Percentiles rank a stretch among this genome's conserved stretches.
These are phyloP conservation scores for Nicotiana sylvestris DNA, from an alignment of 257 asterid genomes.

Conservation along the genomic window DNA sequence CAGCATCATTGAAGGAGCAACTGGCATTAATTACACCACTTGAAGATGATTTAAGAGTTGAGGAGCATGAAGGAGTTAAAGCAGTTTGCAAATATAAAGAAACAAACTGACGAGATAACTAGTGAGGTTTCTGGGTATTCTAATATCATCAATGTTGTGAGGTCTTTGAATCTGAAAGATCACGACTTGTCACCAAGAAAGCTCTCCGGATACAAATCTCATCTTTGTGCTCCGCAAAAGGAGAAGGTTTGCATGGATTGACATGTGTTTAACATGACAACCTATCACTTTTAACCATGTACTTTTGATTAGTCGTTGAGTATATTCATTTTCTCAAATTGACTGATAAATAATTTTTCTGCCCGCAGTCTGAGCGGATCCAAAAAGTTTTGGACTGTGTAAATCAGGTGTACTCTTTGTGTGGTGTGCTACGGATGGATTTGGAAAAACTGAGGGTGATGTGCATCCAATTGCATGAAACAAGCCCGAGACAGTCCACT, in stretches of 20 bases:
- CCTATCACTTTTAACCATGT: neutral
- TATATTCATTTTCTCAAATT: neutral
- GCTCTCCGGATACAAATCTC: conserved; percentile 11
- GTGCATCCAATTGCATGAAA: conserved; percentile 17
- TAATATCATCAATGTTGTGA: neutral
- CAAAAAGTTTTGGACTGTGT: conserved; percentile 17
- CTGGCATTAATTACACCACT: conserved; percentile 2
- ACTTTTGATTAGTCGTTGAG: neutral
- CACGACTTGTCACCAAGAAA: conserved; percentile 17
- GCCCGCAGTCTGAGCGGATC: conserved; percentile 16
- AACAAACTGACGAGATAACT: conserved; percentile 16
- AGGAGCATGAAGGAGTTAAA: conserved; percentile 7
- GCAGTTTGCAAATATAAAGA: conserved; percentile 10
- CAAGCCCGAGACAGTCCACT: conserved; percentile 8
- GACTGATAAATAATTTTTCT: neutral
- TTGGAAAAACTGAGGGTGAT: conserved; percentile 12
- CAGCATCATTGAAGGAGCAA: conserved; percentile 18
- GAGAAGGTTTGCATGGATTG: conserved; percentile 13
- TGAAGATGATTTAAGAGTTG: conserved; percentile 8
- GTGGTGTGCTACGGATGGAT: conserved; percentile 11
- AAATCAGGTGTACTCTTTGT: conserved; percentile 1
- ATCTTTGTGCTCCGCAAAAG: conserved; percentile 16
- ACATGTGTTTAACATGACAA: neutral
- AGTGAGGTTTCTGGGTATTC: conserved; percentile 11
- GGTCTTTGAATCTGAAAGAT: conserved; percentile 1